Percentiles rank a stretch among this genome's conserved stretches.
Evolutionary conservation across 2,329 filamentous ascomycete species (phyloP).

Genomic region (Colletotrichum siamense): DNA sequence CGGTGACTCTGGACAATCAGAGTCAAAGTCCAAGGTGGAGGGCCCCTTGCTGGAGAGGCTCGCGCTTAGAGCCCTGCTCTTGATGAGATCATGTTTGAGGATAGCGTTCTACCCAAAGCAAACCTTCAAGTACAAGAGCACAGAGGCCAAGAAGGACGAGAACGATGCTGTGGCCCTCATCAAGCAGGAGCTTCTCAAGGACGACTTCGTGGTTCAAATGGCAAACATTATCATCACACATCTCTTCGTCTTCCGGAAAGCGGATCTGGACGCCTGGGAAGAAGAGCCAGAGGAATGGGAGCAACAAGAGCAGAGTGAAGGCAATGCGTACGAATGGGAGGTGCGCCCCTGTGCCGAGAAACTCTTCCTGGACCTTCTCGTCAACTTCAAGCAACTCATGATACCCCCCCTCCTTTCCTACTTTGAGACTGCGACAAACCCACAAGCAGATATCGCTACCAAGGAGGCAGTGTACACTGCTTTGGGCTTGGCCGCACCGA

Average conservation of each 20-base stretch:
- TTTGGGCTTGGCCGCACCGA: conserved; percentile 82
- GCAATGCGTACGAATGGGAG: conserved; percentile 90
- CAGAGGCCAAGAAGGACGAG: conserved; percentile 78
- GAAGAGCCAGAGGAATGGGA: conserved; percentile 97
- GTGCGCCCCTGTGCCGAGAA: conserved; percentile 93
- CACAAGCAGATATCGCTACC: conserved; percentile 71
- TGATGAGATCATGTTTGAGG: conserved; percentile 82
- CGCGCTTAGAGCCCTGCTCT: conserved; percentile 80
- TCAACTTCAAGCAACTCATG: conserved; percentile 84
- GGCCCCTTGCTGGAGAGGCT: conserved; percentile 77
- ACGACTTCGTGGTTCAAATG: conserved; percentile 79
- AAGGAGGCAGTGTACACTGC: conserved; percentile 97
- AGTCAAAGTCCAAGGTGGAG: conserved; percentile 57
- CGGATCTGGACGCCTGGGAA: conserved; percentile 90
- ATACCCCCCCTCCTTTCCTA: conserved; percentile 81
- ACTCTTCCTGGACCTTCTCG: conserved; percentile 88
- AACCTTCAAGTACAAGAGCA: conserved; percentile 82
- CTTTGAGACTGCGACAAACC: conserved; percentile 78
- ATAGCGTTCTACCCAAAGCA: conserved; percentile 84
- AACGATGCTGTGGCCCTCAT: conserved; percentile 71
- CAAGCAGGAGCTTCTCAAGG: conserved; percentile 76
- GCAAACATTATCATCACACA: conserved; percentile 85
- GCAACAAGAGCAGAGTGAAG: conserved; percentile 82
- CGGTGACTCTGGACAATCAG: conserved; percentile 33
- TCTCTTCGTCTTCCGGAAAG: conserved; percentile 85